A percentile compares a stretch with the other conserved stretches of the same genome.
phyloP scores from a whole-genome alignment of 2,329 filamentous ascomycete species.

The Colletotrichum magnum region DNA sequence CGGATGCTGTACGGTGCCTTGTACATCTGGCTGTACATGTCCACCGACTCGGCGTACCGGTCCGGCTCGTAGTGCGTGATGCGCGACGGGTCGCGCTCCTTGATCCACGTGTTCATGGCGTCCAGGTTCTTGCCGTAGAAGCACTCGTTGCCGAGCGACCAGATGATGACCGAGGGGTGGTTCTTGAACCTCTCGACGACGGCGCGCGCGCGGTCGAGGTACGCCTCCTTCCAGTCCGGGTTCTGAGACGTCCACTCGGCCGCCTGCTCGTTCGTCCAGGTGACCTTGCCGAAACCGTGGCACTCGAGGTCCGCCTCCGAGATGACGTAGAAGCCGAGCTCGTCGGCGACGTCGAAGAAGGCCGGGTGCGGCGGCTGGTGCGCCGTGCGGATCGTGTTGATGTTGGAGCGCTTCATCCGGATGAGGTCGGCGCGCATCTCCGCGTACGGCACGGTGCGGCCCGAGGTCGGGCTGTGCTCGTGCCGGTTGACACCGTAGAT shows the following conservation, averaged over 20 bases:
- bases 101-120: slow-evolving; percentile 76
- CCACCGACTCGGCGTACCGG: slow-evolving; percentile 67
- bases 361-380: slow-evolving; percentile 75
- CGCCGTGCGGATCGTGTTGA: slow-evolving; percentile 78
- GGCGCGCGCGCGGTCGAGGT: slow-evolving; percentile 76
- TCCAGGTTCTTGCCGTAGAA: slow-evolving; percentile 78
- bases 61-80: slow-evolving; percentile 78
- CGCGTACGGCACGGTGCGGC: slow-evolving; percentile 72
- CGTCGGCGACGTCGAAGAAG: slow-evolving; percentile 73
- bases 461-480: slow-evolving; percentile 75
- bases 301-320: slow-evolving; percentile 70
- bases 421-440: slow-evolving; percentile 73
- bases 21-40: slow-evolving; percentile 78
- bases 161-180: slow-evolving; percentile 76
- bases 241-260: slow-evolving; percentile 70
- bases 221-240: slow-evolving; percentile 72
- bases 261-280: slow-evolving; percentile 51
- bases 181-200: slow-evolving; percentile 73
- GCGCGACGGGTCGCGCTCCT: slow-evolving; percentile 67
- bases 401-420: slow-evolving; percentile 77
- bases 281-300: slow-evolving; percentile 63
- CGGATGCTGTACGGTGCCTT: slow-evolving; percentile 61
- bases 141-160: slow-evolving; percentile 80
- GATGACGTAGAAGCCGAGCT: slow-evolving; percentile 75
- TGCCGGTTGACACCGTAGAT: slow-evolving; percentile 80